These are phyloP conservation scores for Verbascum thapsus DNA, from an alignment of 257 asterid genomes.

Conservation along the genomic window DNA sequence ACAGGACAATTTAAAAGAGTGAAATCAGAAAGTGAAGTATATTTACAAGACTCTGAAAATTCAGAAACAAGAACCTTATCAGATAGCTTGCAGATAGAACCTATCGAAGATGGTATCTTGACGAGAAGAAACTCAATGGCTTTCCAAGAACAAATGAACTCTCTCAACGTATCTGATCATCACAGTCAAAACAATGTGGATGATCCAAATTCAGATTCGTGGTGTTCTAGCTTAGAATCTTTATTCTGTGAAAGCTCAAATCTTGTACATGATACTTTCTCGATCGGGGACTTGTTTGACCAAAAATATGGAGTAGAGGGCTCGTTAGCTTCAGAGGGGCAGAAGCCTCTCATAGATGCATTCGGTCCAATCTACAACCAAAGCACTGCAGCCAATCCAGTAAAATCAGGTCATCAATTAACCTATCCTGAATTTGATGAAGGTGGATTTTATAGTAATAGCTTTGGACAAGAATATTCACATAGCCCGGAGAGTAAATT, in stretches of 20 bases:
- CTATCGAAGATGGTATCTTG: no score
- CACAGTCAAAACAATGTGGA: slow-evolving; percentile 24
- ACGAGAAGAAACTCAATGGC: slow-evolving; percentile 11
- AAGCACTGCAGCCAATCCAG: slow-evolving; percentile 23
- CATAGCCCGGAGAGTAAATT: slow-evolving; percentile 18
- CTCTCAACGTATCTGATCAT: slow-evolving; percentile 19
- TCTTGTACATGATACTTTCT: slow-evolving; percentile 32
- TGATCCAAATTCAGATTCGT: slow-evolving; percentile 11
- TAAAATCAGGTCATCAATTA: slow-evolving; percentile 12
- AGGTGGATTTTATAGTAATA: slow-evolving; percentile 18
- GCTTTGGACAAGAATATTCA: slow-evolving; percentile 22
- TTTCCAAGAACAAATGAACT: slow-evolving; percentile 27
- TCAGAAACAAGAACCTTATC: slow-evolving; percentile 17
- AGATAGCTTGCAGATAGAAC: slow-evolving; percentile 25
- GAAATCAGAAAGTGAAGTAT: slow-evolving; percentile 10
- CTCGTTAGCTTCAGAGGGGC: no score
- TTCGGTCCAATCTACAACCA: slow-evolving; percentile 25
- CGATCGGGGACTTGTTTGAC: slow-evolving; percentile 25
- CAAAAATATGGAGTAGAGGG: slow-evolving; percentile 21
- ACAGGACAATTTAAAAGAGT: slow-evolving; percentile 24
- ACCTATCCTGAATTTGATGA: slow-evolving; percentile 26
- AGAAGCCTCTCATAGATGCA: slow-evolving; percentile 30
- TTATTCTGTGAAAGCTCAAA: slow-evolving; percentile 27
- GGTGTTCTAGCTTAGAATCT: slow-evolving; percentile 26
- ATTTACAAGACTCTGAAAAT: slow-evolving; percentile 14